These are phyloP conservation scores for Metschnikowia shivogae DNA, from an alignment of 805 yeast genomes.

Conservation along the genomic window DNA sequence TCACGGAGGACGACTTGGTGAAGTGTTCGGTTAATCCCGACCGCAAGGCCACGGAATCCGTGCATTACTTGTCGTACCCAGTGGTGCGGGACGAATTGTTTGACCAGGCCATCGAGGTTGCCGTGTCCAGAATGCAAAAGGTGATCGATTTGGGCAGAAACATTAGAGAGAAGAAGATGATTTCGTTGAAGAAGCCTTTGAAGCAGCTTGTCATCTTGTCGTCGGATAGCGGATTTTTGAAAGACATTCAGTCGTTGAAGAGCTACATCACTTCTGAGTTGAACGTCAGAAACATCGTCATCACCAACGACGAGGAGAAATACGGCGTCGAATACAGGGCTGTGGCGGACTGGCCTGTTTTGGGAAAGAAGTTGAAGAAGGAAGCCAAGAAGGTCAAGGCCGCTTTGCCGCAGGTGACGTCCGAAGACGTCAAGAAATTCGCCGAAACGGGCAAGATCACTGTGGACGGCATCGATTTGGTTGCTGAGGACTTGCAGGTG, in stretches of 20 bases:
- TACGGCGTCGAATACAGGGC: constrained; percentile 91
- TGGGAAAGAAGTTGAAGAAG: constrained; percentile 94
- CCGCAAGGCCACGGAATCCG: constrained; percentile 67
- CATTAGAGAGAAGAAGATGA: constrained; percentile 92
- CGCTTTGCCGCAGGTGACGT: constrained; percentile 77
- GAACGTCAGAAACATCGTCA: constrained; percentile 81
- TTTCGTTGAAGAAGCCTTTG: constrained; percentile 92
- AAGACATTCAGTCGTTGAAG: constrained; percentile 74
- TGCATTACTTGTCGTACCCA: constrained; percentile 93
- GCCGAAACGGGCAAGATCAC: constrained; percentile 67
- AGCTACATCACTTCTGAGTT: constrained; percentile 84
- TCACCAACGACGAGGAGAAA: constrained; percentile 85
- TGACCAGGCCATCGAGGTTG: constrained; percentile 78
- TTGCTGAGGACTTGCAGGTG: constrained; percentile 84
- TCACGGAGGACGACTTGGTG: constrained; percentile 55
- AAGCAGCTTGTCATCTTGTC: constrained; percentile 83
- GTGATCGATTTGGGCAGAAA: constrained; percentile 95
- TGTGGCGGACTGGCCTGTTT: constrained; percentile 98
- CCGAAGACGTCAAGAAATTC: constrained; percentile 77
- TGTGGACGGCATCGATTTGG: constrained; percentile 86
- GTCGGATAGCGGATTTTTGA: constrained; percentile 66
- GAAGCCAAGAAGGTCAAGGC: constrained; percentile 93
- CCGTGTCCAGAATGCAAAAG: constrained; percentile 93
- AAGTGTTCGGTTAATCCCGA: constrained; percentile 35
- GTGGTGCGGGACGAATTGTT: constrained; percentile 71